Evolutionary conservation across 78 protist species (phyloP).

Genomic region (Mantamonas sphyraenae): DNA sequence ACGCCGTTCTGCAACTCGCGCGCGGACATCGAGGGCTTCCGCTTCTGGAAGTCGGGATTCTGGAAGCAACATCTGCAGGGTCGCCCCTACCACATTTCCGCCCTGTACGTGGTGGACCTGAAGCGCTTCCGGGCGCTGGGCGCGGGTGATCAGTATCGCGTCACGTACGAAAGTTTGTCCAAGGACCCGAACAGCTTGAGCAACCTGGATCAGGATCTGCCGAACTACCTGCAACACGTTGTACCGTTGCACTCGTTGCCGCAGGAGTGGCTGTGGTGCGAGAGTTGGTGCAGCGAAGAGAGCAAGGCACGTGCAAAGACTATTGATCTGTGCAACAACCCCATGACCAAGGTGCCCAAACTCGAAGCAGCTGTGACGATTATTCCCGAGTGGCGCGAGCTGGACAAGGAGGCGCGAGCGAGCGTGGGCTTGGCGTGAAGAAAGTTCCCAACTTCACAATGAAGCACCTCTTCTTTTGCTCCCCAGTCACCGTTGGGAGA

Average conservation of each 20-base stretch:
- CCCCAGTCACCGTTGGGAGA: no score
- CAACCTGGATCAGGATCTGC: constrained; percentile 90
- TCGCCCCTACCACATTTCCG: constrained; percentile 90
- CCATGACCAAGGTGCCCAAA: constrained; percentile 93
- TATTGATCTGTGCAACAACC: constrained; percentile 97
- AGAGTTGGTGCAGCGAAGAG: constrained; percentile 91
- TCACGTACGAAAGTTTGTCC: constrained; percentile 67
- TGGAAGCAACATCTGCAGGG: constrained; percentile 84
- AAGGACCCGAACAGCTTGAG: constrained; percentile 63
- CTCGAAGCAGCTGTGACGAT: constrained; percentile 67
- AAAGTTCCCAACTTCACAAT: no score
- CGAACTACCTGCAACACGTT: constrained; percentile 87
- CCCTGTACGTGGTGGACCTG: constrained; percentile 94
- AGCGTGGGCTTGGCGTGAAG: no score
- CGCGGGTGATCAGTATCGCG: constrained; percentile 87
- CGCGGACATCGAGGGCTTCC: constrained; percentile 80
- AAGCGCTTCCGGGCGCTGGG: constrained; percentile 60
- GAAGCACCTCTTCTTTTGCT: no score
- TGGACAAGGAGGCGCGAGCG: background rate
- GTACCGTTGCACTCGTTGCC: constrained; percentile 90
- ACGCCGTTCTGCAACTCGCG: constrained; percentile 87
- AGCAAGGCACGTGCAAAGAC: constrained; percentile 83
- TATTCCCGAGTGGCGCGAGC: constrained; percentile 46
- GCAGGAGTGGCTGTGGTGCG: constrained; percentile 97
- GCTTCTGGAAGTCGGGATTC: constrained; percentile 92